Evolutionary conservation across 1,284 basidiomycete genomes (phyloP), one percentile per base, ranked within the genome.

Genomic region (Anthracocystis walkeri): DNA sequence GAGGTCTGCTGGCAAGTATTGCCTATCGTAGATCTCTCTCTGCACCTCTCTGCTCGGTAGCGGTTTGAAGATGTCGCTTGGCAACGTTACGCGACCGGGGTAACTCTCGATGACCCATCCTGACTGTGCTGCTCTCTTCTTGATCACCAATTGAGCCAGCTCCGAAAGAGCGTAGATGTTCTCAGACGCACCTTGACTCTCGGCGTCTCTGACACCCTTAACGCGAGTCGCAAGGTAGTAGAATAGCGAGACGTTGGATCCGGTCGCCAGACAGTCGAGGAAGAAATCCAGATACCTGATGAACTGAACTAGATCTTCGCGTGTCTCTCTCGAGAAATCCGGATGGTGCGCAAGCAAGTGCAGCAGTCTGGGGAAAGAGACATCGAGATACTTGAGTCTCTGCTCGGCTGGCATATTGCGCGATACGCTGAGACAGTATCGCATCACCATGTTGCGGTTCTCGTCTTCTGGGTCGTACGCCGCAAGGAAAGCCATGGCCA

Each of bases 311-410:
- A 82, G 92, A 91, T 91, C 92, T 4, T 91, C 90, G 75, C 92
- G 90, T 70, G 92, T 91, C 48, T 90, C 87, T 29, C 94, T 84
- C 33, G 89, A 59, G 80, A 95, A 94, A 85, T 99, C 96, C 2
- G 96, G 95, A 86, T 99, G 96, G 83, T 97, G 94, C 0, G 95
- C 92, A 2, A 99, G 88, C 0, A 96, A 85, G 81, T 95, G 92
- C 6, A 99, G 87, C 16, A 98, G 86, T 5, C 95, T 91, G 33
- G 95, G 90, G 78, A 98, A 92, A 1, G 92, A 90, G 64, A 91
- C 87, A 82, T 98, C 96, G 62, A 96, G 54, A 4, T 58, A 35
- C 64, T 76, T 67, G n/a, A 78, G 48, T 23, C 79, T 40, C 29
- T 63, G 46, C 10, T 72, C 74, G 0, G 48, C 46, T 4, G 66